Evolutionary conservation across 768 basidiomycete genomes (phyloP).

Genomic region (Trametes cubensis): DNA sequence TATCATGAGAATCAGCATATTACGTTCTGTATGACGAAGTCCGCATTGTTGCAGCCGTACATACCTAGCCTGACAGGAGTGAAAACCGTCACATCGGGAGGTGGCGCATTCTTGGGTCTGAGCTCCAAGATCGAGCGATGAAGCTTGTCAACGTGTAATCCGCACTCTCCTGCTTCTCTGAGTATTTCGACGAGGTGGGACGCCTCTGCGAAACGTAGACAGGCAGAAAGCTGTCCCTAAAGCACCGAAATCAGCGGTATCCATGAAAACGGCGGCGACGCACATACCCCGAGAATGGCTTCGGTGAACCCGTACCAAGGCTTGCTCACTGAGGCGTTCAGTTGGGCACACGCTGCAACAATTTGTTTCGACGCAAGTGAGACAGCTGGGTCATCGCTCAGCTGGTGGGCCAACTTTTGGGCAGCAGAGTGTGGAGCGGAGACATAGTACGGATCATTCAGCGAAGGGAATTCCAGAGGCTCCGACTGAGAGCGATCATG

Average conservation of each 20-base stretch:
- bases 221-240: conserved; percentile 12
- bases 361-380: not conserved
- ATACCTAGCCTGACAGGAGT: not conserved
- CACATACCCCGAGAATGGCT: conserved; percentile 30
- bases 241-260: not conserved
- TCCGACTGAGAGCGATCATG: not conserved
- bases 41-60: conserved; percentile 4
- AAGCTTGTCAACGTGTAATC: not conserved
- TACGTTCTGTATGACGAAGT: conserved; percentile 1
- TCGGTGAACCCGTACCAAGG: conserved; percentile 8
- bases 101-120: conserved; percentile 13
- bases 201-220: conserved; percentile 13
- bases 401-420: conserved; percentile 3
- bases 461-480: conserved; percentile 1
- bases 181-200: conserved; percentile 22
- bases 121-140: not conserved
- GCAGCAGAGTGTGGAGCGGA: not conserved
- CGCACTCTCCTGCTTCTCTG: conserved; percentile 22
- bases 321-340: conserved; percentile 6
- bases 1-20: not conserved
- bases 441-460: conserved; percentile 10
- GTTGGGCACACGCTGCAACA: conserved; percentile 14
- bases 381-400: conserved; percentile 2
- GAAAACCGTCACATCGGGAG: not conserved
- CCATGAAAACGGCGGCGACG: too few relatives aligned